A percentile compares a stretch with the other conserved stretches of the same genome.
Evolutionary conservation across 2,329 filamentous ascomycete species (phyloP).

Genomic region (Dryadomyces quercus-mongolicae): DNA sequence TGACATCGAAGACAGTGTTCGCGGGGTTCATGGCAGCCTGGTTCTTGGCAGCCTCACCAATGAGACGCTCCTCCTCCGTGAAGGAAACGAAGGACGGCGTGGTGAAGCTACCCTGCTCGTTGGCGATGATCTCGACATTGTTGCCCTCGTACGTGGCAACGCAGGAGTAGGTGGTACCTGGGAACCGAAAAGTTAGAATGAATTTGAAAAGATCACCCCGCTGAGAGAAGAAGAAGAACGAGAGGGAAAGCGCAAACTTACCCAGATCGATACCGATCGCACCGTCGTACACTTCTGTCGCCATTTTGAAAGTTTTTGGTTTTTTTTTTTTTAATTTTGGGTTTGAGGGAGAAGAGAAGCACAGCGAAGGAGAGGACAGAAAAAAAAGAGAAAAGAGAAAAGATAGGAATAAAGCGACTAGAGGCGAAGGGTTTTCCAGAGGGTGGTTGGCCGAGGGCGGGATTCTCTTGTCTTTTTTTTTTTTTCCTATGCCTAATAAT

Average conservation of each 20-base stretch:
- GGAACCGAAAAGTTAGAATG: not conserved
- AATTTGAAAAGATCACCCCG: not conserved
- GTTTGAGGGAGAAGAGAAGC: not conserved
- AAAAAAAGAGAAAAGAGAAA: constrained; percentile 1
- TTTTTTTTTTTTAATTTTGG: not conserved
- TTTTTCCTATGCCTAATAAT: constrained; percentile 3
- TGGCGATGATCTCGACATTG: constrained; percentile 99
- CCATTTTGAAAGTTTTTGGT: constrained; percentile 49
- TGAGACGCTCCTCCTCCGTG: constrained; percentile 93
- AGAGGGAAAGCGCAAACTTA: constrained; percentile 32
- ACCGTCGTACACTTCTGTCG: constrained; percentile 98
- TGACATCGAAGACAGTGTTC: constrained; percentile 98
- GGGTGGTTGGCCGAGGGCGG: constrained; percentile 5
- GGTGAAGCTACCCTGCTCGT: constrained; percentile 75
- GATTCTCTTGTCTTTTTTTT: constrained; percentile 11
- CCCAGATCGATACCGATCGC: constrained; percentile 99
- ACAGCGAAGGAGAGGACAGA: not conserved
- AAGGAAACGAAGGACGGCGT: constrained; percentile 83
- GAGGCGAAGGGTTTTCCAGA: constrained; percentile 1
- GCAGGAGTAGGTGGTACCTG: constrained; percentile 99
- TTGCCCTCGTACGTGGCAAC: constrained; percentile 98
- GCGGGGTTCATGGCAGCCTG: constrained; percentile 95
- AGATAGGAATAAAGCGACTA: not conserved
- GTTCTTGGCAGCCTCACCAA: constrained; percentile 96
- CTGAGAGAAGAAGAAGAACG: constrained; percentile 2